Percentiles rank a stretch among this genome's conserved stretches.
phyloP scores from a whole-genome alignment of 768 basidiomycete species.

The Tephrocybe sp. region DNA sequence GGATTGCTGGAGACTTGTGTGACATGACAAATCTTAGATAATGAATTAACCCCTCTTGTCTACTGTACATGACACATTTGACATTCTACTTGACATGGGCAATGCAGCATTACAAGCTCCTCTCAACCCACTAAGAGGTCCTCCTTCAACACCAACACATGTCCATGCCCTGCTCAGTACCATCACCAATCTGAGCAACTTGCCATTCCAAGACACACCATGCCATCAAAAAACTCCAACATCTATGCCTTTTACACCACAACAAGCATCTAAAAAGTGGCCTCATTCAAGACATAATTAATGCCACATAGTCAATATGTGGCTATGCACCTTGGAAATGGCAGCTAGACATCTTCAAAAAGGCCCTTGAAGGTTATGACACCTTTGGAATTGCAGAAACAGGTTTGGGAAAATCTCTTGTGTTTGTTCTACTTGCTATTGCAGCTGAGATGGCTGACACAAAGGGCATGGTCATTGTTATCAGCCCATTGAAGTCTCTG shows the following conservation, averaged over 20 bases:
- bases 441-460: conserved; percentile 8
- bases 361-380: conserved; percentile 4
- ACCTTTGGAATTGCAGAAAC: conserved; percentile 12
- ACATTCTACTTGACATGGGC: too few species aligned
- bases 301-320: background rate
- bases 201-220: conserved; percentile 1
- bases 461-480: conserved; percentile 11
- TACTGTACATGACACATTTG: too few species aligned
- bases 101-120: too few species aligned
- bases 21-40: too few species aligned
- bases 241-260: background rate
- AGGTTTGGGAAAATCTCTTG: conserved; percentile 15
- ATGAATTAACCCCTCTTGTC: too few species aligned
- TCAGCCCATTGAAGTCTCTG: conserved; percentile 14
- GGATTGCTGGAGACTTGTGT: too few species aligned
- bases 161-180: too few species aligned
- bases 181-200: too few species aligned
- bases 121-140: too few species aligned
- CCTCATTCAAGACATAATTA: background rate
- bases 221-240: conserved; percentile 3
- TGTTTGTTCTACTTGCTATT: conserved; percentile 7
- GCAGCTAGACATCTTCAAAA: conserved; percentile 4
- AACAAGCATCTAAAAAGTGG: background rate
- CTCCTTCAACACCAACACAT: too few species aligned
- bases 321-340: background rate